phyloP scores from a whole-genome alignment of 1,284 basidiomycete genomes.

The Cryptococcus floricola region DNA sequence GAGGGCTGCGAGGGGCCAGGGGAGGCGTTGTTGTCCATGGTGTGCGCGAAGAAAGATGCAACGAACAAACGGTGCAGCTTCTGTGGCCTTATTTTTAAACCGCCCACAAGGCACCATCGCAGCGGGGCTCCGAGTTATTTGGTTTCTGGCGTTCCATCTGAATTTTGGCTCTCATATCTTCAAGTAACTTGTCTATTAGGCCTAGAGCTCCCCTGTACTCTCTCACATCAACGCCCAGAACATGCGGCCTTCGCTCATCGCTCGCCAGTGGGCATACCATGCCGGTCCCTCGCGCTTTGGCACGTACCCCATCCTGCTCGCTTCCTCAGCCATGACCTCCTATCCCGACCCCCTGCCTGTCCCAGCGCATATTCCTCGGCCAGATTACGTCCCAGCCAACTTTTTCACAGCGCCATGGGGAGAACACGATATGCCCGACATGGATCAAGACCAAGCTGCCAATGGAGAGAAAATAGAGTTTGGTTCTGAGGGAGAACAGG shows the following conservation, averaged over 20 bases:
- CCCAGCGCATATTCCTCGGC: conserved; percentile 59
- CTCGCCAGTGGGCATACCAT: conserved; percentile 6
- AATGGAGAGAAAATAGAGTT: conserved; percentile 53
- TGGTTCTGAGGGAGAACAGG: conserved; percentile 58
- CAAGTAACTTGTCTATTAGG: too few species aligned
- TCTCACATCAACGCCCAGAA: too few species aligned
- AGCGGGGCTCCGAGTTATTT: not conserved
- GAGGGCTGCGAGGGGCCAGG: not conserved
- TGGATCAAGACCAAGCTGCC: conserved; percentile 50
- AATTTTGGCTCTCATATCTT: too few species aligned
- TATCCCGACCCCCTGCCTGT: conserved; percentile 54
- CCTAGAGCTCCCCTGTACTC: too few species aligned
- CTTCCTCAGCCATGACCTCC: conserved; percentile 26
- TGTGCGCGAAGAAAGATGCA: conserved; percentile 1
- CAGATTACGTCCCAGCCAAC: conserved; percentile 58
- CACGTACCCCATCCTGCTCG: conserved; percentile 28
- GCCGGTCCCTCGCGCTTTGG: conserved; percentile 29
- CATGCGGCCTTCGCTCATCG: too few species aligned
- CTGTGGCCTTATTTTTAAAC: not conserved
- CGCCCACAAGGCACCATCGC: not conserved
- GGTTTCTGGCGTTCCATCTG: not conserved
- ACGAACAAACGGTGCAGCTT: not conserved
- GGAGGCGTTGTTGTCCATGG: not conserved
- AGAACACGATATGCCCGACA: conserved; percentile 53
- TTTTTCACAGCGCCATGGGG: conserved; percentile 35